Evolutionary conservation across 345 rosid genomes (phyloP).

Genomic region (Cardiospermum halicacabum): DNA sequence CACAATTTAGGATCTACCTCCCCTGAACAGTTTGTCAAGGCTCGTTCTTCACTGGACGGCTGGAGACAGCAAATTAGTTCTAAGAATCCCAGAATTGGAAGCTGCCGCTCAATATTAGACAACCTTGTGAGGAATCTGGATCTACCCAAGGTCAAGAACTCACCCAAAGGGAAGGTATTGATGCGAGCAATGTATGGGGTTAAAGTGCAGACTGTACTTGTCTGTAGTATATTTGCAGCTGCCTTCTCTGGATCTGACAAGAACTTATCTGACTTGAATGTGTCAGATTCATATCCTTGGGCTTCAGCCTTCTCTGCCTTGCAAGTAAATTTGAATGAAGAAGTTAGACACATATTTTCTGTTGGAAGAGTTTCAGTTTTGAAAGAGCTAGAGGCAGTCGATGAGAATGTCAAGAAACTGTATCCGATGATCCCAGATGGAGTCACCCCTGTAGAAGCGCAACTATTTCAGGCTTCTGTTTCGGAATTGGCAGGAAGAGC

Average conservation of each 20-base stretch:
- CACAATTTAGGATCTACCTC: slow-evolving; percentile 55
- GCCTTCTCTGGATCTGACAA: slow-evolving; percentile 66
- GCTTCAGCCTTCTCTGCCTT: slow-evolving; percentile 46
- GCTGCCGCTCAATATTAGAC: slow-evolving; percentile 50
- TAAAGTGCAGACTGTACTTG: slow-evolving; percentile 68
- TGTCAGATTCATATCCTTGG: slow-evolving; percentile 54
- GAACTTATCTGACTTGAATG: slow-evolving; percentile 46
- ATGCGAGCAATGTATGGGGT: slow-evolving; percentile 89
- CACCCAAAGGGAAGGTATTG: slow-evolving; percentile 79
- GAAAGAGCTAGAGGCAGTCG: slow-evolving; percentile 66
- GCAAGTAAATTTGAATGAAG: slow-evolving; percentile 47
- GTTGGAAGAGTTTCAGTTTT: slow-evolving; percentile 32
- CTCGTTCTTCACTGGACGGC: slow-evolving; percentile 60
- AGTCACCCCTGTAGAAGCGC: slow-evolving; percentile 29
- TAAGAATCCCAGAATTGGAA: slow-evolving; percentile 60
- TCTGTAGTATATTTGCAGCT: slow-evolving; percentile 67
- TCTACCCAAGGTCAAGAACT: slow-evolving; percentile 85
- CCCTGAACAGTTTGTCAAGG: slow-evolving; percentile 39
- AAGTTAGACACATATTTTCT: slow-evolving; percentile 43
- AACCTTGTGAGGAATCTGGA: slow-evolving; percentile 46
- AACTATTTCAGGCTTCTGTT: slow-evolving; percentile 28
- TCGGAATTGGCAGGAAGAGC: slow-evolving; percentile 33
- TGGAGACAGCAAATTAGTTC: slow-evolving; percentile 69
- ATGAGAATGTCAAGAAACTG: slow-evolving; percentile 50
- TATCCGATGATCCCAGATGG: slow-evolving; percentile 62